phyloP scores from a whole-genome alignment of 352 stramenopile genomes.

The Phytophthora fragariaefolia region DNA sequence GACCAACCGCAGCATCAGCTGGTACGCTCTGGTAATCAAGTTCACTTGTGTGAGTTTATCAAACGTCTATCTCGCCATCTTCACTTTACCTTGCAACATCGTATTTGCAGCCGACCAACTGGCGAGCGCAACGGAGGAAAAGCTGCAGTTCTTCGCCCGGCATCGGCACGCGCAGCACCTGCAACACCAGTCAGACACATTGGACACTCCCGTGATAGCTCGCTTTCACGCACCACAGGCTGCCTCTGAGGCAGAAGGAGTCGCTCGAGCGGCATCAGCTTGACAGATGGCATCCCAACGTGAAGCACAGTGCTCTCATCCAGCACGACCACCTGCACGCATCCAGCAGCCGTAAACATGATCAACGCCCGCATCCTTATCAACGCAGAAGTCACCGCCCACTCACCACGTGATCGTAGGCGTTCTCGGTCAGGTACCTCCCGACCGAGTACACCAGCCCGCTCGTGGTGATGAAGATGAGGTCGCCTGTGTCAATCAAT shows the following conservation, averaged over 20 bases:
- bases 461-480: constrained; percentile 84
- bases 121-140: constrained; percentile 65
- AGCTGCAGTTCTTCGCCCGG: constrained; percentile 44
- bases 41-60: background rate
- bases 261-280: constrained; percentile 67
- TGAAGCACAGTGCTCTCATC: constrained; percentile 69
- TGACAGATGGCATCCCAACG: constrained; percentile 62
- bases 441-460: constrained; percentile 74
- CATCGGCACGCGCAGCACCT: constrained; percentile 73
- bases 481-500: constrained; percentile 52
- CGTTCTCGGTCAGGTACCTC: constrained; percentile 65
- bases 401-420: constrained; percentile 79
- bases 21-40: constrained; percentile 47
- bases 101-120: constrained; percentile 71
- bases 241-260: constrained; percentile 72
- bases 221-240: constrained; percentile 70
- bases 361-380: background rate
- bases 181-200: too few species aligned
- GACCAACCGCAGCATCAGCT: constrained; percentile 65
- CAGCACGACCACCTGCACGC: constrained; percentile 61
- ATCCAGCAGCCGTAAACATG: constrained; percentile 1
- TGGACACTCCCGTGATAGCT: too few species aligned
- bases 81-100: constrained; percentile 58
- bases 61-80: too few species aligned
- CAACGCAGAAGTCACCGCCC: too few species aligned